A percentile compares a stretch with the other conserved stretches of the same genome.
These are phyloP conservation scores for Blastomyces gilchristii DNA, from an alignment of 2,329 filamentous ascomycete species.

Conservation along the genomic window DNA sequence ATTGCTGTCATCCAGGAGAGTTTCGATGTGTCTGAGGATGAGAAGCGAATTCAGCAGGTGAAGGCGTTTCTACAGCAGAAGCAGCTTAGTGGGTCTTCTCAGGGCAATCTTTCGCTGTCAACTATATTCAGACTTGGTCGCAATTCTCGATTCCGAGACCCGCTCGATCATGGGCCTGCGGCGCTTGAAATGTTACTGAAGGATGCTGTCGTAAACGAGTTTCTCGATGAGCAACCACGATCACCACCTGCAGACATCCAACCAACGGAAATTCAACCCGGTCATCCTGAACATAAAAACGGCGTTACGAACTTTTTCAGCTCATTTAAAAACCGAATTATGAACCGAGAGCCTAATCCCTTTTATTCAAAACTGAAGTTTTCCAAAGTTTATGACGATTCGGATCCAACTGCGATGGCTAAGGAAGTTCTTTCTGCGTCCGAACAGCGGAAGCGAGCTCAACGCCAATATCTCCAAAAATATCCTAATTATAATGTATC, in stretches of 20 bases:
- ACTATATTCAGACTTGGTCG: conserved; percentile 56
- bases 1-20: conserved; percentile 99
- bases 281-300: conserved; percentile 45
- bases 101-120: conserved; percentile 65
- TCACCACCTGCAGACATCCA: conserved; percentile 24
- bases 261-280: conserved; percentile 23
- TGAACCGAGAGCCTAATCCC: conserved; percentile 72
- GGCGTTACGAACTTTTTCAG: conserved; percentile 52
- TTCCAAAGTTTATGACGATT: conserved; percentile 59
- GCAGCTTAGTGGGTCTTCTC: conserved; percentile 60
- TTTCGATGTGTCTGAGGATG: conserved; percentile 96
- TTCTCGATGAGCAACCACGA: conserved; percentile 61
- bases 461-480: conserved; percentile 77
- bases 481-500: conserved; percentile 90
- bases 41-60: conserved; percentile 93
- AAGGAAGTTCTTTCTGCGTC: conserved; percentile 79
- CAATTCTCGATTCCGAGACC: conserved; percentile 59
- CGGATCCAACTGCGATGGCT: conserved; percentile 80
- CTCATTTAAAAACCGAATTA: conserved; percentile 47
- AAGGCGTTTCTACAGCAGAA: conserved; percentile 88
- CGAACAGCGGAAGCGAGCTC: conserved; percentile 71
- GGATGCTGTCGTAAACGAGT: conserved; percentile 88
- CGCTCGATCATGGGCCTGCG: conserved; percentile 80
- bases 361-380: conserved; percentile 80
- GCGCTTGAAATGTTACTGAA: conserved; percentile 95